These are phyloP conservation scores for Phytophthora ohioensis DNA, from an alignment of 352 stramenopile species.

Conservation along the genomic window DNA sequence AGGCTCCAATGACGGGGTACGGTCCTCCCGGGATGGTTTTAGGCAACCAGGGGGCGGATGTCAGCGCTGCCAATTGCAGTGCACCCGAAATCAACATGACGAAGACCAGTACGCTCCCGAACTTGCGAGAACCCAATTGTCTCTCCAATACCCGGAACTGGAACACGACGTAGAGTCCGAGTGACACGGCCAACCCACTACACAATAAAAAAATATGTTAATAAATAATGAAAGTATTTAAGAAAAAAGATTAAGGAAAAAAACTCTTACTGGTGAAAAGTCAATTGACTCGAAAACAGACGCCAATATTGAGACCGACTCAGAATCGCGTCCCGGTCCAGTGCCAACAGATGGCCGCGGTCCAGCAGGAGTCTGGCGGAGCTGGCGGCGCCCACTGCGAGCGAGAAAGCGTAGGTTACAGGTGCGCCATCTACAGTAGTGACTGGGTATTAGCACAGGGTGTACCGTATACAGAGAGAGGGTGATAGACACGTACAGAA, in stretches of 20 bases:
- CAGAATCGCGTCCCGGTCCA: conserved; percentile 70
- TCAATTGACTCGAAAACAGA: conserved; percentile 71
- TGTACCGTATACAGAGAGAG: conserved; percentile 17
- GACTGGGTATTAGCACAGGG: background rate
- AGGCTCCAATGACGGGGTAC: conserved; percentile 78
- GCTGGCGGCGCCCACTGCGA: conserved; percentile 72
- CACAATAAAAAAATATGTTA: conserved; percentile 17
- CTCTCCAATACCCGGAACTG: conserved; percentile 87
- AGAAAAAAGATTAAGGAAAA: conserved; percentile 12
- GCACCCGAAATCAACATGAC: conserved; percentile 58
- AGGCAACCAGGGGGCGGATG: conserved; percentile 48
- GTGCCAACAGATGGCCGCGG: conserved; percentile 52
- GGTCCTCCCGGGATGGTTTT: conserved; percentile 63
- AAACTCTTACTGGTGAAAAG: conserved; percentile 73
- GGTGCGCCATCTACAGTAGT: conserved; percentile 69
- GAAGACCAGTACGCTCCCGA: conserved; percentile 80
- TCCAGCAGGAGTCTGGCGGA: conserved; percentile 73
- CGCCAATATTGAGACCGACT: conserved; percentile 74
- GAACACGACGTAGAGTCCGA: conserved; percentile 88
- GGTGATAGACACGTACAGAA: conserved; percentile 66
- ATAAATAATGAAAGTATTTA: conserved; percentile 10
- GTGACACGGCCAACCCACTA: conserved; percentile 78
- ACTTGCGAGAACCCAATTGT: conserved; percentile 88
- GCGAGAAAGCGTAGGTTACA: conserved; percentile 80
- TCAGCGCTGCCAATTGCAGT: conserved; percentile 57